phyloP scores from a whole-genome alignment of 2,329 filamentous ascomycete genomes.

The Gyromitra esculenta region DNA sequence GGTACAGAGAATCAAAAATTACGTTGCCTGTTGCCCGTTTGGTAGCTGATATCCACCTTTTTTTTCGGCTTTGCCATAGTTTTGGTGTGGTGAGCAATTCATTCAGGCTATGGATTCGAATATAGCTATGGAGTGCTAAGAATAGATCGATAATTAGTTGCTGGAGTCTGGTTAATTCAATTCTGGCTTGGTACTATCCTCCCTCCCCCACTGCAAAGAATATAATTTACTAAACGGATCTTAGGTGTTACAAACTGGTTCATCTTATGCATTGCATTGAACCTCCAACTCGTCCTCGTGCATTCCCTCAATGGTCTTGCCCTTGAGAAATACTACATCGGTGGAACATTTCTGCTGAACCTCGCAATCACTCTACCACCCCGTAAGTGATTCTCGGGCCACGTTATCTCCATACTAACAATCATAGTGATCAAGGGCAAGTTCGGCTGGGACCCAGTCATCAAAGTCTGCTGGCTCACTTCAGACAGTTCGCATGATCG shows the following conservation, averaged over 20 bases:
- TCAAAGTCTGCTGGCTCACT: conserved; percentile 56
- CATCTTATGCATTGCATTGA: conserved; percentile 56
- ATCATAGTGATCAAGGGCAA: conserved; percentile 54
- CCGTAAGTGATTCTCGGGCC: conserved; percentile 24
- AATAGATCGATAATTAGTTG: conserved; percentile 19
- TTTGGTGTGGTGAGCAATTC: conserved; percentile 47
- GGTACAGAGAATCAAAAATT: not conserved
- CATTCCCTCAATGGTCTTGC: conserved; percentile 54
- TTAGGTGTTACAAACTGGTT: conserved; percentile 57
- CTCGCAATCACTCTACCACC: conserved; percentile 54
- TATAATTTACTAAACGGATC: not conserved
- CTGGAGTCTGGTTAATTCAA: conserved; percentile 55
- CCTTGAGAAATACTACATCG: conserved; percentile 56
- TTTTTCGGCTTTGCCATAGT: conserved; percentile 10
- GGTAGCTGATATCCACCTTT: conserved; percentile 6
- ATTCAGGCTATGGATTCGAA: not conserved
- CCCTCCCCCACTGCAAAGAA: not conserved
- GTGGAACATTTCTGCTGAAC: conserved; percentile 54
- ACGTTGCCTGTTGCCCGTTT: not conserved
- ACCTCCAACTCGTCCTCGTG: conserved; percentile 56
- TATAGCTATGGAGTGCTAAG: conserved; percentile 4
- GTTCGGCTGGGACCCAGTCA: conserved; percentile 57
- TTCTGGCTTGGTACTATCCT: conserved; percentile 55
- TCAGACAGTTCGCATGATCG: conserved; percentile 49
- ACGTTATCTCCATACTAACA: not conserved